Percentiles rank a stretch among this genome's conserved stretches.
phyloP scores from a whole-genome alignment of 2,329 filamentous ascomycete species.

The Xylariaceae sp. region DNA sequence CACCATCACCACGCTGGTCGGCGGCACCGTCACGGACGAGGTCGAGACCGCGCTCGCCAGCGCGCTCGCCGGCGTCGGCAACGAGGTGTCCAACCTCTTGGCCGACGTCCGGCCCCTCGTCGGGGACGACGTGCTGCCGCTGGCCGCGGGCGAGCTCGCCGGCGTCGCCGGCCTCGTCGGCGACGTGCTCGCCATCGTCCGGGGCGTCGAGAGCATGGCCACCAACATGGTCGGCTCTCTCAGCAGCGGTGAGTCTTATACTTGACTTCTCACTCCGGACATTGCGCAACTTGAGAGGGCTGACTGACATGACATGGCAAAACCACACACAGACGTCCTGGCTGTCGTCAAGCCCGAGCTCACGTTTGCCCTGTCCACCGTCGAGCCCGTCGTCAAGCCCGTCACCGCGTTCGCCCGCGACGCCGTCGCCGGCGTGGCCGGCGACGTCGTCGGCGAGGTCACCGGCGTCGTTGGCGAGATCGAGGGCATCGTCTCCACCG shows the following conservation, averaged over 20 bases:
- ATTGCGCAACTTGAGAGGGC: fast-evolving
- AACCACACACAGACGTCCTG: conserved; percentile 13
- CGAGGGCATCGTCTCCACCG: conserved; percentile 1
- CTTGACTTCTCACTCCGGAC: neutral
- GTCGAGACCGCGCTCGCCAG: conserved; percentile 15
- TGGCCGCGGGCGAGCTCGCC: conserved; percentile 17
- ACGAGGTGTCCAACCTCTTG: conserved; percentile 15
- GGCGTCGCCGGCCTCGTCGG: conserved; percentile 15
- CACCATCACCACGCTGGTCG: conserved; percentile 13
- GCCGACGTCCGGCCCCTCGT: conserved; percentile 12
- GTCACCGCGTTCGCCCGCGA: conserved; percentile 15
- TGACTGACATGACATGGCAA: too few relatives aligned
- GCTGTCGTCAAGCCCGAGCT: conserved; percentile 19
- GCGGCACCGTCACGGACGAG: conserved; percentile 5
- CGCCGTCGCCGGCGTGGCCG: conserved; percentile 12
- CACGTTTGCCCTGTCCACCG: conserved; percentile 15
- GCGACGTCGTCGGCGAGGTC: conserved; percentile 13
- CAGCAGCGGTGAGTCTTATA: conserved; percentile 11
- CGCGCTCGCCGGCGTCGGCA: conserved; percentile 14
- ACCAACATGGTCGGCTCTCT: conserved; percentile 14
- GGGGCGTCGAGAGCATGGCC: conserved; percentile 12
- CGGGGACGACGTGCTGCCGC: conserved; percentile 9
- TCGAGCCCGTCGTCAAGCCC: conserved; percentile 16
- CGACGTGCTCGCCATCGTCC: conserved; percentile 13
- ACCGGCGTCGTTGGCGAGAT: conserved; percentile 10